Conservation (phyloP, 1,284 basidiomycete species). For the Coniferiporia sulphurascens region DNA sequence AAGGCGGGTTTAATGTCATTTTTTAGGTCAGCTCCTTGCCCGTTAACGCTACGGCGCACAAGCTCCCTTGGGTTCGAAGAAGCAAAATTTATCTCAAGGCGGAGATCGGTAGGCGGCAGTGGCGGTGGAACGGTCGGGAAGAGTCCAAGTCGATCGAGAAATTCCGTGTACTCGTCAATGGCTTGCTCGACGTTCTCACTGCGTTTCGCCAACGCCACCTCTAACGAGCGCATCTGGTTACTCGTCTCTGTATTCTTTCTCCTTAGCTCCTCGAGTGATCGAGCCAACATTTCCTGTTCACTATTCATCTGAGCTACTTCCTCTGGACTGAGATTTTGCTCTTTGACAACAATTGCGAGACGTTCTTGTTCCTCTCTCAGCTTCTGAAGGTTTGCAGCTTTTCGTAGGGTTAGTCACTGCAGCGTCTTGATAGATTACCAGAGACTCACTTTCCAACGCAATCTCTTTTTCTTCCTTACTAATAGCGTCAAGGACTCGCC, state of each 20-base stretch:
- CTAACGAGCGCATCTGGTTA: slow-evolving; percentile 64
- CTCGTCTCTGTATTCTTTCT: slow-evolving; percentile 69
- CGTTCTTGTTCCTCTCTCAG: slow-evolving; percentile 59
- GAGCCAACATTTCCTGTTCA: slow-evolving; percentile 70
- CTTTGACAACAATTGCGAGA: slow-evolving; percentile 62
- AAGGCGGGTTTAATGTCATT: slow-evolving; percentile 70
- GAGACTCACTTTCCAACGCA: slow-evolving; percentile 29
- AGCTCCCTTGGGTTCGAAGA: slow-evolving; percentile 61
- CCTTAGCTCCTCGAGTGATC: slow-evolving; percentile 69
- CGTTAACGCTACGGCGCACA: slow-evolving; percentile 29
- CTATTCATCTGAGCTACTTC: slow-evolving; percentile 84
- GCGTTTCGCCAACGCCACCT: slow-evolving; percentile 74
- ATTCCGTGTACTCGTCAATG: slow-evolving; percentile 66
- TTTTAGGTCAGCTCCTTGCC: slow-evolving; percentile 56
- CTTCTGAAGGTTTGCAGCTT: slow-evolving; percentile 55
- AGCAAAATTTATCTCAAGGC: slow-evolving; percentile 71
- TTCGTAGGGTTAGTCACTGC: slow-evolving; percentile 13
- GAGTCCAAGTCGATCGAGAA: slow-evolving; percentile 68
- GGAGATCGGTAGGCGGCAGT: slow-evolving; percentile 63
- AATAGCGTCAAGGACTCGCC: slow-evolving; percentile 57
- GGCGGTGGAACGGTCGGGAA: slow-evolving; percentile 67
- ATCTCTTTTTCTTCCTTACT: slow-evolving; percentile 60
- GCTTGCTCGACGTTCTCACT: slow-evolving; percentile 75
- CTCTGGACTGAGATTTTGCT: slow-evolving; percentile 80
- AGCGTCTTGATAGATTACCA: neutral